Evolutionary conservation across 225 moss, liverwort and hornwort species (phyloP).

Genomic region (Bryum argenteum): DNA sequence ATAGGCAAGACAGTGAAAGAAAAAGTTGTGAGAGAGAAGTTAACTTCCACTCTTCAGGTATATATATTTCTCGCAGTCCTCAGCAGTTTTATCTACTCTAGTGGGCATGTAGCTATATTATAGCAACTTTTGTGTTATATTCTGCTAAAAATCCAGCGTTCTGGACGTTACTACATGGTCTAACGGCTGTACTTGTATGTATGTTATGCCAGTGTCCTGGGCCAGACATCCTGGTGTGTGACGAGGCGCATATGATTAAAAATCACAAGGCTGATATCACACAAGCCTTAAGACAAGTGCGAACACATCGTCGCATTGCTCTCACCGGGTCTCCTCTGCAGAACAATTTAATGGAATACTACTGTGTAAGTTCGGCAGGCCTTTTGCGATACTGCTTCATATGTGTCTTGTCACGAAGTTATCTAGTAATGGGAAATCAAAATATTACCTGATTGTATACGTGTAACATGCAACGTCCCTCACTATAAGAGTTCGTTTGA

Average conservation of each 20-base stretch:
- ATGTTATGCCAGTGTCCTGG: constrained; percentile 78
- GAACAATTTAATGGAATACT: constrained; percentile 98
- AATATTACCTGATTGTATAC: not conserved
- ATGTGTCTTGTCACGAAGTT: constrained; percentile 1
- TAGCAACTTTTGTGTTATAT: not conserved
- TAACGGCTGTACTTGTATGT: constrained; percentile 27
- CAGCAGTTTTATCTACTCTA: not conserved
- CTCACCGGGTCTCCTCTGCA: constrained; percentile 95
- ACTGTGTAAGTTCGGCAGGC: constrained; percentile 72
- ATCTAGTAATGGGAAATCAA: not conserved
- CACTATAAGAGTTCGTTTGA: constrained; percentile 10
- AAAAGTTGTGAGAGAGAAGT: constrained; percentile 61
- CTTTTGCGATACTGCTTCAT: constrained; percentile 1
- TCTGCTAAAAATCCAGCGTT: too few species aligned
- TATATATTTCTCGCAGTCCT: constrained; percentile 35
- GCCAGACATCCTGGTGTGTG: constrained; percentile 94
- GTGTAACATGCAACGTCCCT: constrained; percentile 17
- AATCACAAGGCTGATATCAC: constrained; percentile 94
- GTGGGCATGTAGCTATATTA: constrained; percentile 3
- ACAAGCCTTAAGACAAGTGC: constrained; percentile 85
- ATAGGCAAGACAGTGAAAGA: constrained; percentile 81
- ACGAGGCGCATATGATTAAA: constrained; percentile 98
- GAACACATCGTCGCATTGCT: constrained; percentile 91
- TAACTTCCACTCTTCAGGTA: constrained; percentile 79
- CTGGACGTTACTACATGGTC: not conserved